Evolutionary conservation across 2,329 filamentous ascomycete species (phyloP), one percentile per base, ranked within the genome.

Genomic region (Aspergillus neotritici): DNA sequence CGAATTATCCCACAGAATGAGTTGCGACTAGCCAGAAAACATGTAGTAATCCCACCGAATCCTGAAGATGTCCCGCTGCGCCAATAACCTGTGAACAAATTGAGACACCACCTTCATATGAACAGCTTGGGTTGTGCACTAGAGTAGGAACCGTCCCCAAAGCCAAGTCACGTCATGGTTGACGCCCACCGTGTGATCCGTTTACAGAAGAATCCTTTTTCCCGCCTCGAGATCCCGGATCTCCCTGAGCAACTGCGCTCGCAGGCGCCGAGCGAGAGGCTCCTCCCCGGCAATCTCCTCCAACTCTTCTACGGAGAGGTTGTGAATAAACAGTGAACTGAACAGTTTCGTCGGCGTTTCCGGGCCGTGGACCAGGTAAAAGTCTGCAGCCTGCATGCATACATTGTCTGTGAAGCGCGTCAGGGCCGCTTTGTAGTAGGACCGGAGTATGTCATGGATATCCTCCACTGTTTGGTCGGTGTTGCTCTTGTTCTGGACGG

Each of bases 321-420:
- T 48, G 13, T 73, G 61, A 0, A 84, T 69, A 32, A 76, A 75
- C 0, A 69, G 57, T 0, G 78, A 68, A 0, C 68, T 74, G 34
- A 86, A 73, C 0, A 79, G 61, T 8, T 62, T 67, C 2, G 83
- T 62, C 0, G 80, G 80, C 5, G 75, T 75, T 0, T 68, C 49
- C 0, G 69, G 54, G 0, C 75, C 72, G 1, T 62, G 63, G 0
- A 84, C 61, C 0, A 86, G 67, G 46, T 70, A 70, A 53, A 80
- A 63, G 34, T 77, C 73, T 2, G 77, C 65, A 0, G 73, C 78
- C 49, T 85, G 82, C 47, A 75, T 73, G 53, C 71, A 80, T 2
- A 87, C 60, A 3, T 69, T 74, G 51, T 87, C 83, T 2, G 83
- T 72, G 44, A 87, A 84, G 0, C 80, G 74, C 53, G 77, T 77